Evolutionary conservation across 2,329 filamentous ascomycete genomes (phyloP), one percentile per base, ranked within the genome.

Genomic region (Penicillium sp.): DNA sequence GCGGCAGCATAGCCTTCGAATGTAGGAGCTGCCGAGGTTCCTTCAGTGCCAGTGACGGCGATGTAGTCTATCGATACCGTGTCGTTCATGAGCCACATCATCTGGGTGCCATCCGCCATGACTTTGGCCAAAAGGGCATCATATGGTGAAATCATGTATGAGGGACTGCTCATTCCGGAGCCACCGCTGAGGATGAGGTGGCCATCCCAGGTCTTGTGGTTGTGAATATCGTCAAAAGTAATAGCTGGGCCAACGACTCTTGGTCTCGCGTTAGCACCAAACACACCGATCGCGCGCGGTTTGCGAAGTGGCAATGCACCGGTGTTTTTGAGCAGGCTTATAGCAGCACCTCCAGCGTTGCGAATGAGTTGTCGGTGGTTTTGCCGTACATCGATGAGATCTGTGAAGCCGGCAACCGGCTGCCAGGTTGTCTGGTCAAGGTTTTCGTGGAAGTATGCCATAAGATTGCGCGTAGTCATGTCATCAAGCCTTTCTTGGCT

Each of bases 301-400:
- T 63, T 68, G 8, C 75, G 74, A 0, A 88, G 68, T 0, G 84
- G 84, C 0, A 87, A 74, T 0, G 81, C 72, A 43, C 81, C 80
- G 40, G 66, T 71, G 65, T 88, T 87, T 67, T 87, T 88, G 28
- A 87, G 76, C 0, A 87, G 75, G 1, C 87, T 84, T 54, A 85
- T 83, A 3, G 85, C 83, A 62, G 86, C 83, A 4, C 85, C 72
- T 11, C 28, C 50, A 20, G 18, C 30, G 16, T 21, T n/a, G 24
- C 40, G 43, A 28, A 24, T 45, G 16, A 45, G 28, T 9, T 12
- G 21, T 7, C 20, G 38, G 23, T 45, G 50, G 12, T 23, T 9
- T 6, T 24, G 12, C 6, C 12, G 43, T 7, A 46, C 43, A 14
- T 14, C 12, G 12, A 20, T 9, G 8, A 14, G 16, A 14, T 3